Base-by-base conservation (phyloP, 1,139 yeast species). In the Taphrina confusa region DNA sequence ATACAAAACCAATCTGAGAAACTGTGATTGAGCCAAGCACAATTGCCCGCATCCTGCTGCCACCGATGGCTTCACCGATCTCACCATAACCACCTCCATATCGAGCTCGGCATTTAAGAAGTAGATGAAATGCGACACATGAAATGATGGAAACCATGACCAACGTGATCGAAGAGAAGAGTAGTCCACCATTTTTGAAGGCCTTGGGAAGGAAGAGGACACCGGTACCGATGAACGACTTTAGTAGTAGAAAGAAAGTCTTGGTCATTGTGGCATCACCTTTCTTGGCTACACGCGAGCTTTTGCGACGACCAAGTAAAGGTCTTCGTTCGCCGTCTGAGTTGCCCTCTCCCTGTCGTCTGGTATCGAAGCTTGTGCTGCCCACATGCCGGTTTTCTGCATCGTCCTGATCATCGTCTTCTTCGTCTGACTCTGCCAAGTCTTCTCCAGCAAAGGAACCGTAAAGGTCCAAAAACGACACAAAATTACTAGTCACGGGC, bases 381-480 rank as follows among this genome's bases (percentile, higher is more conserved):
- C n/a, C n/a, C 46, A 67, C 63, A 61, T 39, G 23, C 34, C 33
- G 33, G 16, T 16, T 65, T 45, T 68, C 72, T 34, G 62, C 70
- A 3, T 64, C 70, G 4, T 67, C 72, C 3, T 66, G 67, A 8
- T 66, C 70, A 22, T 64, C 70, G 18, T 63, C 68, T 5, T 70
- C 77, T 1, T 75, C 80, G 22, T 77, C 82, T 12, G 82, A 89
- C 20, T 85, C 91, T 62, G 82, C 83, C 57, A 92, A 77, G 68
- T 91, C 92, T 73, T 91, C 97, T 66, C 98, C 97, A 0, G 97
- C 97, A 74, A 91, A 92, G 73, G 91, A 96, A 20, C 97, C 97
- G 71, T 92, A 92, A 30, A 92, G 76, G 42, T 91, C 82, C 60
- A 91, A 75, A 69, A 90, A 91, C 73, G 91, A 97, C 63, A 90